phyloP scores from a whole-genome alignment of 176 grass and related monocot species.

The Lolium multiflorum region DNA sequence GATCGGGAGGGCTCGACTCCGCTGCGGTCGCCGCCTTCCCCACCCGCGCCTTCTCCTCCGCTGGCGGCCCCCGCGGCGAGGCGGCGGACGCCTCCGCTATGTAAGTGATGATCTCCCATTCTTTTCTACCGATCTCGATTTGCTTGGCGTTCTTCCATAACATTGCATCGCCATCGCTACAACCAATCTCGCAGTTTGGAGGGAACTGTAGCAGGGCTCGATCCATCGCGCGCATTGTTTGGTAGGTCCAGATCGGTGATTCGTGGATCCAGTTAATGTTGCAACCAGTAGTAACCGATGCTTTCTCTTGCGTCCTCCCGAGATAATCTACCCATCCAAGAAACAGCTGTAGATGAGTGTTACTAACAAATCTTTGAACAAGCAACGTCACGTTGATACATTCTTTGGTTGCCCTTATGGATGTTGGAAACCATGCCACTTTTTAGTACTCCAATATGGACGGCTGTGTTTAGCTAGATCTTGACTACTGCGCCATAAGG shows the following conservation, averaged over 20 bases:
- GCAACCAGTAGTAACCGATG: too few species aligned
- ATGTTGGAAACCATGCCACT: background rate
- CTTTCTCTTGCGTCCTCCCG: background rate
- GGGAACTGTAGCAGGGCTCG: background rate
- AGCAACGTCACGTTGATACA: background rate
- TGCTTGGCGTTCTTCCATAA: background rate
- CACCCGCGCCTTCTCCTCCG: conserved; percentile 28
- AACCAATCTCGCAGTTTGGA: background rate
- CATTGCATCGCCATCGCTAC: background rate
- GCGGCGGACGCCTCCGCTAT: conserved; percentile 5
- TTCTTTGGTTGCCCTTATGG: background rate
- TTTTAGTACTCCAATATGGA: background rate
- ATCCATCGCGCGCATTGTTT: background rate
- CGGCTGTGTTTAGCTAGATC: background rate
- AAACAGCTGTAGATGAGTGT: background rate
- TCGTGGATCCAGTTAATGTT: background rate
- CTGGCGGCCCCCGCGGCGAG: background rate
- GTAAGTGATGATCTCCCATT: conserved; percentile 26
- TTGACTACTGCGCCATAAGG: background rate
- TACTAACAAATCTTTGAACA: background rate
- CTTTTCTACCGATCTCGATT: background rate
- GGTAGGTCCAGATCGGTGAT: background rate
- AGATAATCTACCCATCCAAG: background rate
- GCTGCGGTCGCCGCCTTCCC: conserved; percentile 37
- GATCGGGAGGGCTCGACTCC: conserved; percentile 8